Evolutionary conservation across 2,329 filamentous ascomycete genomes (phyloP).

Genomic region (Aspergillus fumigatiaffinis): DNA sequence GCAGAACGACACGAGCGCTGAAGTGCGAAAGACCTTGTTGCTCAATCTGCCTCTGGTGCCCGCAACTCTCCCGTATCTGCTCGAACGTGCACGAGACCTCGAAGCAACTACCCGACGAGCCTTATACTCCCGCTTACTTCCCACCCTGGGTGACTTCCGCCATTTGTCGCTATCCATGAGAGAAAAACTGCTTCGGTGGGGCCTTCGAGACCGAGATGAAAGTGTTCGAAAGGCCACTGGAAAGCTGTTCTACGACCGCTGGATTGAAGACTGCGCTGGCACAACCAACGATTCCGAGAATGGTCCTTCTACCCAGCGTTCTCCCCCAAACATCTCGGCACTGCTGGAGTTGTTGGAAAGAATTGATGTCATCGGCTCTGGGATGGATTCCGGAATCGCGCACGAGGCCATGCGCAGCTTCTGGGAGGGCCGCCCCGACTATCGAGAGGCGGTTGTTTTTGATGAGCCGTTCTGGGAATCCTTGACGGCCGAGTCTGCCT

Average conservation of each 20-base stretch:
- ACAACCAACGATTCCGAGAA: constrained; percentile 57
- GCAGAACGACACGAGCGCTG: constrained; percentile 90
- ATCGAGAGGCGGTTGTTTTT: constrained; percentile 43
- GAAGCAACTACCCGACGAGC: constrained; percentile 79
- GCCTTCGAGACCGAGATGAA: constrained; percentile 87
- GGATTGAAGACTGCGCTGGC: constrained; percentile 92
- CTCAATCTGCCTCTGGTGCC: constrained; percentile 86
- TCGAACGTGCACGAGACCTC: constrained; percentile 86
- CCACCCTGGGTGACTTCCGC: constrained; percentile 87
- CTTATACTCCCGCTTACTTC: constrained; percentile 81
- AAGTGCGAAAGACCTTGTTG: constrained; percentile 83
- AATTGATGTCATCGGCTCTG: constrained; percentile 88
- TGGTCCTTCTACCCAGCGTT: constrained; percentile 45
- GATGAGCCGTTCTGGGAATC: constrained; percentile 45
- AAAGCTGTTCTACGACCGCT: constrained; percentile 86
- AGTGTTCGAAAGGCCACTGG: constrained; percentile 89
- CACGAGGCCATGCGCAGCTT: constrained; percentile 93
- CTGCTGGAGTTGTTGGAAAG: constrained; percentile 87
- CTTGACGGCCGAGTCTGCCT: constrained; percentile 73
- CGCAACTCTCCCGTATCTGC: constrained; percentile 75
- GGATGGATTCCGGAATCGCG: constrained; percentile 83
- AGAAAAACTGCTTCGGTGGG: constrained; percentile 94
- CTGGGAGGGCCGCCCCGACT: constrained; percentile 79
- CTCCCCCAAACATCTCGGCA: constrained; percentile 71
- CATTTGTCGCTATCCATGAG: constrained; percentile 90